Evolutionary conservation across 78 protist species (phyloP).

Genomic region (Dictyostelium firmibasis): DNA sequence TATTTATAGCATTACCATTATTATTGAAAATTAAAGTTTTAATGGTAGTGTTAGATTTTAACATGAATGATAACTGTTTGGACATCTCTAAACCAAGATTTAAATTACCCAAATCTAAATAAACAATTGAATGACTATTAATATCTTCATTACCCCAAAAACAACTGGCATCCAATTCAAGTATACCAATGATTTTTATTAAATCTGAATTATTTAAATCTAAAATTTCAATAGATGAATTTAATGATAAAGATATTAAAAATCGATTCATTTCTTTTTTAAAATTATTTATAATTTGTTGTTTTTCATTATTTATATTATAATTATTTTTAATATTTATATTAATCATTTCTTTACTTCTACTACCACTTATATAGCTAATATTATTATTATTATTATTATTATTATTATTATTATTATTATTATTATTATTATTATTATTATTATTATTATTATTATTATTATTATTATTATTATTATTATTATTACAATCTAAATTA

Average conservation of each 20-base stretch:
- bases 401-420: too few species aligned
- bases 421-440: not conserved
- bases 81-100: not conserved
- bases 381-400: too few species aligned
- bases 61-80: not conserved
- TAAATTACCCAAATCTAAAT: slow-evolving; percentile 5
- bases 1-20: not conserved
- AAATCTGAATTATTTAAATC: not conserved
- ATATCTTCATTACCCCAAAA: not conserved
- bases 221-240: not conserved
- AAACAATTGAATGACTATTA: not conserved
- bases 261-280: not conserved
- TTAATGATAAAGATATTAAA: not conserved
- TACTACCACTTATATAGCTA: not conserved
- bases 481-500: not conserved
- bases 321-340: too few species aligned
- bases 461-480: not conserved
- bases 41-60: not conserved
- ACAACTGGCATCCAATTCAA: not conserved
- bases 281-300: not conserved
- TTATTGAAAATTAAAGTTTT: slow-evolving; percentile 13
- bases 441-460: too few species aligned
- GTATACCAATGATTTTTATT: not conserved
- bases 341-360: too few species aligned
- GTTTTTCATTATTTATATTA: not conserved